These are phyloP conservation scores for Herpetomonas tarakana DNA, from an alignment of 208 protist species.

Conservation along the genomic window DNA sequence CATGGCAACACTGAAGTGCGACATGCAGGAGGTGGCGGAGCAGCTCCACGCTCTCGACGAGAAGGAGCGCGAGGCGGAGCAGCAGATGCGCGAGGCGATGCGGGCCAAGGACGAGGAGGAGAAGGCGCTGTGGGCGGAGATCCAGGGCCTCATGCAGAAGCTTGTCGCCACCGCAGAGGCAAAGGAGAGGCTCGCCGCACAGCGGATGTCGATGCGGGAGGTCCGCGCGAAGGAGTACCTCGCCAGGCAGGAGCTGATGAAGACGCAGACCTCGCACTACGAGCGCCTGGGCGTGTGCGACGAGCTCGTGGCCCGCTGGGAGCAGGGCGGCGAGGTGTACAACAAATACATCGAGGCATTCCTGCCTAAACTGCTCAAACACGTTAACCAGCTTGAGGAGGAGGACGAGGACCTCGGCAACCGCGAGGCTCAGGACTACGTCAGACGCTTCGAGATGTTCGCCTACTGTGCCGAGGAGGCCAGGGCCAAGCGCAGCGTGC, in stretches of 20 bases:
- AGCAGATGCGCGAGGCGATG: slow-evolving; percentile 20
- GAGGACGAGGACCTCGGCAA: slow-evolving; percentile 59
- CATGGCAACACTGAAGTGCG: slow-evolving; percentile 24
- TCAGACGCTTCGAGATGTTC: slow-evolving; percentile 71
- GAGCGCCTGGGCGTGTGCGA: slow-evolving; percentile 53
- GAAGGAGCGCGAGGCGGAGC: slow-evolving; percentile 32
- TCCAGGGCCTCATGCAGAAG: slow-evolving; percentile 30
- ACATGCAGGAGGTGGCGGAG: slow-evolving; percentile 17
- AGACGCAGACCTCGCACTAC: slow-evolving; percentile 37
- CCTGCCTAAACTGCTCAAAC: slow-evolving; percentile 89
- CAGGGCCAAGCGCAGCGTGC: slow-evolving; percentile 58
- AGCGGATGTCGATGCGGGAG: slow-evolving; percentile 61
- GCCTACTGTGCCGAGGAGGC: slow-evolving; percentile 76
- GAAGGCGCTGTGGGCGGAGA: slow-evolving; percentile 40
- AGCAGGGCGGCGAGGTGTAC: slow-evolving; percentile 53
- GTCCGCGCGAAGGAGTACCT: slow-evolving; percentile 38
- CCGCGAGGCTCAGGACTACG: slow-evolving; percentile 70
- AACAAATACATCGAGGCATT: slow-evolving; percentile 83
- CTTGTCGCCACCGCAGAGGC: slow-evolving; percentile 34
- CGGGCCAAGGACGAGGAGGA: slow-evolving; percentile 40
- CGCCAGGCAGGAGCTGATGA: slow-evolving; percentile 35
- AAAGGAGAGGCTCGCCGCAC: slow-evolving; percentile 42
- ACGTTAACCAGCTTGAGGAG: slow-evolving; percentile 83
- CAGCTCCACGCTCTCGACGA: slow-evolving; percentile 32
- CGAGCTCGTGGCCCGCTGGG: slow-evolving; percentile 45